Evolutionary conservation across 352 stramenopile species (phyloP), one percentile per base, ranked within the genome.

Genomic region (Phytophthora colocasiae): DNA sequence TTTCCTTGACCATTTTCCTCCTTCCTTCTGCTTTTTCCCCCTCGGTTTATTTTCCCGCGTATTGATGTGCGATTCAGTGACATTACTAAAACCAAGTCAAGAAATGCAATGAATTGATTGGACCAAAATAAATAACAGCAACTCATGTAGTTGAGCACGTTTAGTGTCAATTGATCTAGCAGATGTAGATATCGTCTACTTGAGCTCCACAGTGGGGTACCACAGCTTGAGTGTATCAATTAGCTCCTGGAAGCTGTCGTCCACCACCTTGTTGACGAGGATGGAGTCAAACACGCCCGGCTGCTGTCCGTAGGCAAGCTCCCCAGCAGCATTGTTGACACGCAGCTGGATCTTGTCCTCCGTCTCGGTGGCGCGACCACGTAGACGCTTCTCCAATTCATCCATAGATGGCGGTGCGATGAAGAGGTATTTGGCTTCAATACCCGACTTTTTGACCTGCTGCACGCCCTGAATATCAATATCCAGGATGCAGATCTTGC

Each of bases 381-480:
- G 94, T 46, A 99, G 77, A 29, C 98, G 85, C 63, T 89, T 80
- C 83, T 99, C 97, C 8, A 99, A 81, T 62, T 96, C 89, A 47
- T 93, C 92, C 74, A 99, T 94, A 12, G 90, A 98, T 3, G 97
- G 97, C 32, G 98, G 97, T 45, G 95, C 84, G 70, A 99, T 98
- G 69, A 99, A 99, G 32, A 99, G 78, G 69, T 95, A 99, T 56
- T 98, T 96, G 43, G 92, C 87, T 27, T 83, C 58, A n/a, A 98
- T 72, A n/a, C 84, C 78, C 29, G 85, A 86, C 68, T 73, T 69
- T 69, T 96, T 98, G 24, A 99, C 96, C 64, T 93, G 95, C 70
- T 97, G 85, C 15, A 99, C 97, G 31, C 98, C 98, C 75, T 99
- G 97, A 48, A 99, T 92, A 69, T 99, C 98, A 59, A 99, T 99